phyloP scores from a whole-genome alignment of 441 rosid genomes.

The Populus hybrid region DNA sequence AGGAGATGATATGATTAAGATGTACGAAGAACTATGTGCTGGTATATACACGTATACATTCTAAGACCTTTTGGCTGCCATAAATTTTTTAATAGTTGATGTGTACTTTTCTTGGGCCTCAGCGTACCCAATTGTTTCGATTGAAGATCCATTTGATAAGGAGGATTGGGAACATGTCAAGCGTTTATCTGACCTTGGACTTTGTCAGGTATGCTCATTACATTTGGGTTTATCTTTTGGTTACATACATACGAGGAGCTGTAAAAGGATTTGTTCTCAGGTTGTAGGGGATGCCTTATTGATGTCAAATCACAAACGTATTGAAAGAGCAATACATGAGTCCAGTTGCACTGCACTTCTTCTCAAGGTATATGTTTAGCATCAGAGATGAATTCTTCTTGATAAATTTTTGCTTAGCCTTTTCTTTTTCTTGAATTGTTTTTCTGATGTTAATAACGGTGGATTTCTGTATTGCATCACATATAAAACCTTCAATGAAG shows the following conservation, averaged over 20 bases:
- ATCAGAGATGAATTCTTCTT: neutral
- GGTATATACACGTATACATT: constrained; percentile 43
- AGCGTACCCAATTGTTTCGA: constrained; percentile 84
- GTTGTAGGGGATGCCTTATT: constrained; percentile 87
- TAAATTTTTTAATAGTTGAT: constrained; percentile 6
- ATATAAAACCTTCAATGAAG: neutral
- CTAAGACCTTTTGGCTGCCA: constrained; percentile 12
- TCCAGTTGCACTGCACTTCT: constrained; percentile 88
- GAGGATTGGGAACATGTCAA: constrained; percentile 96
- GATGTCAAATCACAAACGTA: constrained; percentile 86
- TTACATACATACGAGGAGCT: constrained; percentile 6
- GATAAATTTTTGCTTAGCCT: neutral
- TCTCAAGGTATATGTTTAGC: constrained; percentile 62
- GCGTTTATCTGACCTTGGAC: constrained; percentile 67
- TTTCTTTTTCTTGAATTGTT: neutral
- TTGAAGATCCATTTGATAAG: constrained; percentile 98
- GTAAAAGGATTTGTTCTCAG: constrained; percentile 38
- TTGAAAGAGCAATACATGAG: constrained; percentile 73
- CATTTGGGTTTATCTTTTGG: constrained; percentile 1
- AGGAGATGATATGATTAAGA: constrained; percentile 89
- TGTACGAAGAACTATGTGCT: constrained; percentile 77
- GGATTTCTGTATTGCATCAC: neutral
- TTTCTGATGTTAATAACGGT: neutral
- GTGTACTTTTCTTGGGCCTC: constrained; percentile 7
- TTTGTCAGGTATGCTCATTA: constrained; percentile 72